A percentile compares a stretch with the other conserved stretches of the same genome.
These are phyloP conservation scores for Triticum urartu DNA, from an alignment of 176 grass and related monocot species.

Conservation along the genomic window DNA sequence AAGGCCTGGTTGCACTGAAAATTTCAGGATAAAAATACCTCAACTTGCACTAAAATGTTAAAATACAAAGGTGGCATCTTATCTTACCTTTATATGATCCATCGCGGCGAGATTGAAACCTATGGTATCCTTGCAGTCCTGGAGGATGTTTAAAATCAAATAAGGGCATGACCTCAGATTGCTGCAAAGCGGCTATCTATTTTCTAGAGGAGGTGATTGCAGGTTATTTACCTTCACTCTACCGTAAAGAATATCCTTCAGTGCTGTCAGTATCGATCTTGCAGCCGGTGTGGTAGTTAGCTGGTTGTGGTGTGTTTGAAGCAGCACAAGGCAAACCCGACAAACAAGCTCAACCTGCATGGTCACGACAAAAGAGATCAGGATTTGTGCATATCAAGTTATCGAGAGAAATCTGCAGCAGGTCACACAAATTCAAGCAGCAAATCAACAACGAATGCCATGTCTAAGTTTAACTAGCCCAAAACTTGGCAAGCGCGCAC, in stretches of 20 bases:
- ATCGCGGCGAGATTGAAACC: constrained; percentile 93
- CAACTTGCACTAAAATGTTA: neutral
- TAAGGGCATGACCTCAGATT: neutral
- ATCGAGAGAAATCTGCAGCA: neutral
- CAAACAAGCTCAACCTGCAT: constrained; percentile 89
- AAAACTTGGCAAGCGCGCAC: neutral
- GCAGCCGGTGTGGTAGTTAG: constrained; percentile 61
- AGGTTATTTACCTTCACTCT: constrained; percentile 73
- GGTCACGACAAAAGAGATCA: constrained; percentile 16
- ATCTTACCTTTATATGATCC: constrained; percentile 80
- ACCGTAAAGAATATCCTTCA: constrained; percentile 65
- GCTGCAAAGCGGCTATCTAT: neutral
- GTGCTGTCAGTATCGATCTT: constrained; percentile 60
- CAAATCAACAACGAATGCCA: neutral
- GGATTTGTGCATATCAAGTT: neutral
- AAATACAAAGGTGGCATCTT: neutral
- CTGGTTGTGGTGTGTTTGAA: constrained; percentile 95
- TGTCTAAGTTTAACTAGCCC: neutral
- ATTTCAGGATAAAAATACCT: neutral
- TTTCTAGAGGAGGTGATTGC: neutral
- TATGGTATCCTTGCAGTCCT: constrained; percentile 82
- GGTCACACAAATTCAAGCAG: neutral
- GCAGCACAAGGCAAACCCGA: constrained; percentile 72
- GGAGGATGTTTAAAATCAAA: constrained; percentile 8
- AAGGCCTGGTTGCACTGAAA: neutral